Evolutionary conservation across 1,284 basidiomycete species (phyloP).

Genomic region (Stygiomarasmius scandens): DNA sequence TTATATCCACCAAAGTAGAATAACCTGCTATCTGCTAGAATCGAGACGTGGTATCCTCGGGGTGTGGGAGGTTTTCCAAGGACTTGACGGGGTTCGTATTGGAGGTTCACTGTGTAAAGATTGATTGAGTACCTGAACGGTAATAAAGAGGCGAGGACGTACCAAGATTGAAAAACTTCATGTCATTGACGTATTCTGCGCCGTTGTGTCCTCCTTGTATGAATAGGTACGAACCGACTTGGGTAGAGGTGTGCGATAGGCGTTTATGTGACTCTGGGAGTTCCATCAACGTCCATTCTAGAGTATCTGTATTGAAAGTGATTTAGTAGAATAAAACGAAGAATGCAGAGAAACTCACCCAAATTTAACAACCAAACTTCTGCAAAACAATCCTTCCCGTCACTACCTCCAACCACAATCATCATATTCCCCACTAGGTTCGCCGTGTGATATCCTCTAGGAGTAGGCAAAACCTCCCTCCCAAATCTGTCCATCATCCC

Average conservation of each 20-base stretch:
- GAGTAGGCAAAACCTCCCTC: slow-evolving; percentile 46
- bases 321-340: slow-evolving; percentile 12
- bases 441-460: slow-evolving; percentile 89
- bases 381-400: slow-evolving; percentile 79
- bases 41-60: slow-evolving; percentile 82
- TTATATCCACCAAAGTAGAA: slow-evolving; percentile 92
- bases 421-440: slow-evolving; percentile 86
- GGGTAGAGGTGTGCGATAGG: slow-evolving; percentile 86
- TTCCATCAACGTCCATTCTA: slow-evolving; percentile 67
- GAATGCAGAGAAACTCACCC: slow-evolving; percentile 49
- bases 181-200: slow-evolving; percentile 74
- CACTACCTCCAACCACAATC: slow-evolving; percentile 82
- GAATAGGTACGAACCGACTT: slow-evolving; percentile 93
- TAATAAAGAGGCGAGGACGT: slow-evolving; percentile 20
- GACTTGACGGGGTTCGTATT: slow-evolving; percentile 50
- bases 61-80: slow-evolving; percentile 72
- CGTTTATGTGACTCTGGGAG: slow-evolving; percentile 64
- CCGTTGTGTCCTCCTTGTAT: slow-evolving; percentile 89
- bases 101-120: slow-evolving; percentile 30
- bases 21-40: slow-evolving; percentile 82
- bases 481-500: slow-evolving; percentile 24
- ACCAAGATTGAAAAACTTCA: slow-evolving; percentile 89
- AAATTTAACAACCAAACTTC: slow-evolving; percentile 89
- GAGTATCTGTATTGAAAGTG: slow-evolving; percentile 54
- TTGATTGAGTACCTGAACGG: not conserved